These are phyloP conservation scores for Alternaria angustiovoidea DNA, from an alignment of 2,329 filamentous ascomycete species.

Conservation along the genomic window DNA sequence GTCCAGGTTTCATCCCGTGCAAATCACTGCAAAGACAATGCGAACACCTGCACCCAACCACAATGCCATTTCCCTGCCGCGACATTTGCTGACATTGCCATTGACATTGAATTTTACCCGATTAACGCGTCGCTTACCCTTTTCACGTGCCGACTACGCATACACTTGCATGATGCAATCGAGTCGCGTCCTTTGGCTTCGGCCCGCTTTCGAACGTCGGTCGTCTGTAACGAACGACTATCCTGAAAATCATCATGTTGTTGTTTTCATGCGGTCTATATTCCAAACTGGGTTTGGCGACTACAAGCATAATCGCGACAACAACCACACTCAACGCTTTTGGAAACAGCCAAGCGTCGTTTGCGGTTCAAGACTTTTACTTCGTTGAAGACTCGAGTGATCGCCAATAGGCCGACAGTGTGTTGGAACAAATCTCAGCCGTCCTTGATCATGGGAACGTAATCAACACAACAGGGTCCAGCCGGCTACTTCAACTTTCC, in stretches of 20 bases:
- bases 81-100: background rate
- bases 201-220: background rate
- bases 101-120: background rate
- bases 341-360: too few species aligned
- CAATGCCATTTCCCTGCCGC: background rate
- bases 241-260: background rate
- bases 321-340: background rate
- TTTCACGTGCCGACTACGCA: background rate
- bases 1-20: constrained; percentile 16
- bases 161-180: background rate
- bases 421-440: too few species aligned
- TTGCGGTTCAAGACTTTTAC: too few species aligned
- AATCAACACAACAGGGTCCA: too few species aligned
- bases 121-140: background rate
- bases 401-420: too few species aligned
- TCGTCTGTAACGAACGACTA: background rate
- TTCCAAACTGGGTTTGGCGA: background rate
- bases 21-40: constrained; percentile 1
- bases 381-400: too few species aligned
- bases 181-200: background rate
- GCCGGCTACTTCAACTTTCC: too few species aligned
- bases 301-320: background rate
- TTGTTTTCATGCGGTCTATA: background rate
- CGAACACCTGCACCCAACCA: background rate
- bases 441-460: too few species aligned